Evolutionary conservation across 2,329 filamentous ascomycete species (phyloP), one percentile per base, ranked within the genome.

Genomic region (Coleophoma cylindrospora): DNA sequence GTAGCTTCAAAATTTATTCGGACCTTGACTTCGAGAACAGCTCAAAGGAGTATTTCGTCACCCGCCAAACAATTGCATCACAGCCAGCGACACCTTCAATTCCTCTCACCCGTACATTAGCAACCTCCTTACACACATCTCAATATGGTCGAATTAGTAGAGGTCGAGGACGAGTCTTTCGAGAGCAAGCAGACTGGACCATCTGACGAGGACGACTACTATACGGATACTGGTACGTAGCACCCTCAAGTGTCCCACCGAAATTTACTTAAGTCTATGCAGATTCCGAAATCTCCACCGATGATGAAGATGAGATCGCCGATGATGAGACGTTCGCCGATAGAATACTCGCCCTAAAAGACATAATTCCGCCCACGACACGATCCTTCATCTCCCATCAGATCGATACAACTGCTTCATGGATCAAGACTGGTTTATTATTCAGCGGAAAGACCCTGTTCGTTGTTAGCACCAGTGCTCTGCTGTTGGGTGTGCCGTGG

Each of bases 111-210:
- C 32, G 38, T 15, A 41, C 9, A 12, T 13, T 15, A 27, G 9
- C 32, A 46, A n/a, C 40, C 13, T 34, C 27, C 36, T 7, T 17
- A 44, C 34, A 27, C 34, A 13, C 43, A 41, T 37, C 14, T 15
- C 73, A 84, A 71, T 64, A 96, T 97, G 92, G 92, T 97, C 71
- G 90, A 92, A 74, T 89, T 97, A 68, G 89, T 90, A 68, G 92
- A 97, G 78, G 92, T 97, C 66, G 86, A 95, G 68, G 92, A 97
- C 69, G 91, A 96, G 80, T 89, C 95, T 73, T 95, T 96, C 77
- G 79, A 86, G 73, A 76, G 81, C 69, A 74, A 79, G 61, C 84
- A 87, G 70, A 74, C 78, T 60, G 84, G 87, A 64, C 73, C 83
- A 55, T 76, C 81, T 51, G 81, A 84, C 60, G 86, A 94, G 40